Evolutionary conservation across 371 early-diverging fungal genomes (phyloP).

Genomic region (Batrachochytrium dendrobatidis): DNA sequence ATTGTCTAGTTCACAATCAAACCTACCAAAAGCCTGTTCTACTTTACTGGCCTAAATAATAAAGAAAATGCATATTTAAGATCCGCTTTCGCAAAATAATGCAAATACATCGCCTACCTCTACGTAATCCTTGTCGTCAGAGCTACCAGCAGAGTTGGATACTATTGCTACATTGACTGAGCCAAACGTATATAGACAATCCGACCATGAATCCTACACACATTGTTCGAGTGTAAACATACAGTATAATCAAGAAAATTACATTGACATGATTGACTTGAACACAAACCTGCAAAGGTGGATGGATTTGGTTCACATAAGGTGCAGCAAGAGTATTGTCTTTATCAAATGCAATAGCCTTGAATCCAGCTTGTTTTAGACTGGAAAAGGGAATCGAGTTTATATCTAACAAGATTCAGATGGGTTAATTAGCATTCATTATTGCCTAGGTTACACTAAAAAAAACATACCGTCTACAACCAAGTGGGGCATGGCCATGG

Average conservation of each 20-base stretch:
- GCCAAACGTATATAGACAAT: slow-evolving; percentile 58
- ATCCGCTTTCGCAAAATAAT: not conserved
- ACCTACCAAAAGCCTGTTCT: slow-evolving; percentile 26
- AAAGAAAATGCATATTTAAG: not conserved
- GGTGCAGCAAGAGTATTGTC: slow-evolving; percentile 91
- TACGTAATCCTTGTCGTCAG: slow-evolving; percentile 54
- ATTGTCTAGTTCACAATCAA: not conserved
- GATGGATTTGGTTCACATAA: slow-evolving; percentile 59
- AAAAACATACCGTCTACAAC: slow-evolving; percentile 54
- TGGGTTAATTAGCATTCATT: not conserved
- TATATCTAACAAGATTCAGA: slow-evolving; percentile 44
- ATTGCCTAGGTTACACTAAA: not conserved
- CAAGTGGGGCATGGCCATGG: slow-evolving; percentile 66
- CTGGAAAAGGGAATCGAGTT: slow-evolving; percentile 55
- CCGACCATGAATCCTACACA: slow-evolving; percentile 56
- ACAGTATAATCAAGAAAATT: not conserved
- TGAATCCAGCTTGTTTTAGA: slow-evolving; percentile 53
- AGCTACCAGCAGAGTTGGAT: slow-evolving; percentile 92
- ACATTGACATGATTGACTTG: not conserved
- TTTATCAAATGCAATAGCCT: slow-evolving; percentile 70
- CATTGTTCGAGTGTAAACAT: not conserved
- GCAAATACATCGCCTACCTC: slow-evolving; percentile 33
- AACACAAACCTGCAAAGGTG: slow-evolving; percentile 55
- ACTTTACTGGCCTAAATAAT: slow-evolving; percentile 13
- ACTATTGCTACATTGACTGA: slow-evolving; percentile 60